phyloP scores from a whole-genome alignment of 768 basidiomycete genomes.

The Cystofilobasidium bisporidii region DNA sequence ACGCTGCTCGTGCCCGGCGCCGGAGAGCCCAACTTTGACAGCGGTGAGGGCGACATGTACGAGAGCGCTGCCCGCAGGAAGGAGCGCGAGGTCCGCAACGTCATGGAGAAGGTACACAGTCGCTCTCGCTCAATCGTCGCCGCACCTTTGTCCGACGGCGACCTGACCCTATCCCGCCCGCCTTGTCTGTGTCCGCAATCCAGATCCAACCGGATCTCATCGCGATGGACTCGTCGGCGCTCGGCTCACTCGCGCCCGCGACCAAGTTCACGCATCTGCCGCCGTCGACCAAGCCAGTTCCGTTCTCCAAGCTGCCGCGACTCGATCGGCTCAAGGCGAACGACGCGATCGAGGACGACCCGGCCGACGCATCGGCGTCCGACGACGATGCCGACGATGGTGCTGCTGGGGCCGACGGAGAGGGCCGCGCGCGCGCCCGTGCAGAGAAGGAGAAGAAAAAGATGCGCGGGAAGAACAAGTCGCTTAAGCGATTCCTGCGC shows the following conservation, averaged over 20 bases:
- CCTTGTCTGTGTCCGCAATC: neutral
- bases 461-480: constrained; percentile 76
- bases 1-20: constrained; percentile 81
- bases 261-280: constrained; percentile 12
- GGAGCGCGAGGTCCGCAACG: constrained; percentile 79
- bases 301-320: constrained; percentile 67
- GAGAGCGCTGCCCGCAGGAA: constrained; percentile 69
- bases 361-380: constrained; percentile 36
- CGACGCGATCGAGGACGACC: constrained; percentile 48
- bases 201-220: constrained; percentile 91
- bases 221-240: constrained; percentile 46
- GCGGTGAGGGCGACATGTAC: constrained; percentile 85
- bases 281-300: constrained; percentile 37
- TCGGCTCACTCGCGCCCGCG: constrained; percentile 33
- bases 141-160: neutral
- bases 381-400: constrained; percentile 40
- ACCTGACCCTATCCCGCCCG: neutral
- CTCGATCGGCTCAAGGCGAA: constrained; percentile 62
- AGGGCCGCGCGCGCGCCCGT: constrained; percentile 40
- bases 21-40: constrained; percentile 93
- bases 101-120: constrained; percentile 69
- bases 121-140: constrained; percentile 2
- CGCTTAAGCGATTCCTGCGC: constrained; percentile 67
- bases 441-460: constrained; percentile 52
- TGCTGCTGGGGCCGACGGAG: constrained; percentile 32